These are phyloP conservation scores for Epichloe typhina DNA, from an alignment of 2,329 filamentous ascomycete genomes.

Conservation along the genomic window DNA sequence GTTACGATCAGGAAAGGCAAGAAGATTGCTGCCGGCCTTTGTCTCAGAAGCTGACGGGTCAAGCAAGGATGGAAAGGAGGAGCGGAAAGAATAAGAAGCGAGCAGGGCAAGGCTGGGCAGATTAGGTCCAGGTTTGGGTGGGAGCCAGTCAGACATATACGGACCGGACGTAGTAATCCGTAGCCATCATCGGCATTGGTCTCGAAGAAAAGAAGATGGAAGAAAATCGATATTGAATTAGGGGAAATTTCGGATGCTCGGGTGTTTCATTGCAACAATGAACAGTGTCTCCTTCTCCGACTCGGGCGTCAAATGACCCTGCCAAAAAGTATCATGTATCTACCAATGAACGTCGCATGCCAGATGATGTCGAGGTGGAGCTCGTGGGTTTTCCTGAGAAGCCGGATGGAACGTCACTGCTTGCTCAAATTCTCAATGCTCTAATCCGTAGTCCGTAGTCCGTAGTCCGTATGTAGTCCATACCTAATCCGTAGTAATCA, in stretches of 20 bases:
- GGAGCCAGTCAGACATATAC: background rate
- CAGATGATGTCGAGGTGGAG: slow-evolving; percentile 1
- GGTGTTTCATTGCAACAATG: background rate
- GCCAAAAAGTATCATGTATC: too few relatives aligned
- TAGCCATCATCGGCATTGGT: background rate
- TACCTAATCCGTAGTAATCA: too few relatives aligned
- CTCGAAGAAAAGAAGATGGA: background rate
- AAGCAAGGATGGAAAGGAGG: background rate
- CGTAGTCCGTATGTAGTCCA: too few relatives aligned
- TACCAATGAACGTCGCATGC: background rate
- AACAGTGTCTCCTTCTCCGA: background rate
- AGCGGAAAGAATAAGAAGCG: background rate
- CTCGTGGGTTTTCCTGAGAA: background rate
- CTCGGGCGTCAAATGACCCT: too few relatives aligned
- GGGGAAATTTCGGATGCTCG: too few relatives aligned
- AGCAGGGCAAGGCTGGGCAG: background rate
- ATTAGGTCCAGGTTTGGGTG: background rate
- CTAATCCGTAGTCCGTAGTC: background rate
- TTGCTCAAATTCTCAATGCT: slow-evolving; percentile 1
- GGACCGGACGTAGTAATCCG: background rate
- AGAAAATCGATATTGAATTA: too few relatives aligned
- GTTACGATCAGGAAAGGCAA: background rate
- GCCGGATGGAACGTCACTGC: slow-evolving; percentile 14
- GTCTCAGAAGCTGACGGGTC: background rate
- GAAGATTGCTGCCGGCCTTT: background rate